Evolutionary conservation across 2,329 filamentous ascomycete genomes (phyloP).

Genomic region (Cephalotrichum gorgonifer): DNA sequence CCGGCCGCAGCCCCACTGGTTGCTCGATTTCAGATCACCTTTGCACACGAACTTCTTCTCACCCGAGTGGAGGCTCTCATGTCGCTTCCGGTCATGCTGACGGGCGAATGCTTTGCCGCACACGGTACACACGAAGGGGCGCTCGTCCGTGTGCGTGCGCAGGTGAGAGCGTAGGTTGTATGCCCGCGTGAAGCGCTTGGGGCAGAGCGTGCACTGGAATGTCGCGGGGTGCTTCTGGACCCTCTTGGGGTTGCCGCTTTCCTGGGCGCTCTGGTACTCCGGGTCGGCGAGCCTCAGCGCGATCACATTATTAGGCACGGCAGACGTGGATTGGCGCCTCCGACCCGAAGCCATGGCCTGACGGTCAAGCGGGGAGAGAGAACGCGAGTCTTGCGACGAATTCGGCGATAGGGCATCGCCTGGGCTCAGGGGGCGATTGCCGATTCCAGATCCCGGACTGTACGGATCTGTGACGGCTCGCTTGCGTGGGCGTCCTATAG

Average conservation of each 20-base stretch:
- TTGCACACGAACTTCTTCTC: constrained; percentile 99
- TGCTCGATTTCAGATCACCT: constrained; percentile 72
- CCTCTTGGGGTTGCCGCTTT: constrained; percentile 59
- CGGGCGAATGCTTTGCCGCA: constrained; percentile 96
- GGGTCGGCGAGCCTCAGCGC: constrained; percentile 89
- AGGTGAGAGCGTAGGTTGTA: constrained; percentile 95
- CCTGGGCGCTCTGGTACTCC: constrained; percentile 60
- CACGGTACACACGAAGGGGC: constrained; percentile 93
- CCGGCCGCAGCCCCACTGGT: constrained; percentile 85
- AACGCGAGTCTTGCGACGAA: constrained; percentile 36
- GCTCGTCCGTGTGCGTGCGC: constrained; percentile 92
- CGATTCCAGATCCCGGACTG: constrained; percentile 32
- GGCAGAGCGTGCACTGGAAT: constrained; percentile 87
- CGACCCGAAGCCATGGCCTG: constrained; percentile 29
- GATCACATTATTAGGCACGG: constrained; percentile 54
- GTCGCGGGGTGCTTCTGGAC: constrained; percentile 96
- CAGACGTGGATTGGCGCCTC: constrained; percentile 52
- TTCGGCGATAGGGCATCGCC: constrained; percentile 37
- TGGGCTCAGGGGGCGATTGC: constrained; percentile 25
- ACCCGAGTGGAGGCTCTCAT: constrained; percentile 90
- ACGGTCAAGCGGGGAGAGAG: constrained; percentile 49
- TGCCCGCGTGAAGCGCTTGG: constrained; percentile 90
- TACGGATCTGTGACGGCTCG: constrained; percentile 52
- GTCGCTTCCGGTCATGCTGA: constrained; percentile 93
- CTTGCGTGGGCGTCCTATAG: constrained; percentile 33